Conservation (phyloP, 495 filamentous ascomycete genomes). For the Lophiostoma macrostomum region DNA sequence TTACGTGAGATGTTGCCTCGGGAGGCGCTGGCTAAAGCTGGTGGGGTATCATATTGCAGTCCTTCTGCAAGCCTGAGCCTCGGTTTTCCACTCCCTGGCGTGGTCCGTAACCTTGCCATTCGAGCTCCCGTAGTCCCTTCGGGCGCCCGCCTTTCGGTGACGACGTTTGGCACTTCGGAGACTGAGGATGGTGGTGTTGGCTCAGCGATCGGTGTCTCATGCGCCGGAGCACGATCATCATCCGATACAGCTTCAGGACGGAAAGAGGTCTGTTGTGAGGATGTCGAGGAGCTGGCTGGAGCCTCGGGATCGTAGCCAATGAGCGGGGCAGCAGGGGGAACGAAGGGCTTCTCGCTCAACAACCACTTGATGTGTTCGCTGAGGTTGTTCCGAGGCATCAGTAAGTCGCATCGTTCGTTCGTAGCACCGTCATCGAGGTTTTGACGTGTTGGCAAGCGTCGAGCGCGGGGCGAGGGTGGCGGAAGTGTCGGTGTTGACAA, state of each 20-base stretch:
- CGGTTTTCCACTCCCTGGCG: slow-evolving; percentile 49
- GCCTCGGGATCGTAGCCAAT: slow-evolving; percentile 26
- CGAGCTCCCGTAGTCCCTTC: slow-evolving; percentile 30
- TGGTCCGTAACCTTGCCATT: slow-evolving; percentile 59
- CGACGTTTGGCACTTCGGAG: neutral
- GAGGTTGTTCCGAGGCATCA: slow-evolving; percentile 67
- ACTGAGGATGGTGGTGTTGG: slow-evolving; percentile 12
- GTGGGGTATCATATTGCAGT: neutral
- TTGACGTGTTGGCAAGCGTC: slow-evolving; percentile 3
- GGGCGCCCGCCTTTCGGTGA: slow-evolving; percentile 5
- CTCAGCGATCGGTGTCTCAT: neutral
- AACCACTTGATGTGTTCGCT: slow-evolving; percentile 59
- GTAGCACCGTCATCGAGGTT: slow-evolving; percentile 9
- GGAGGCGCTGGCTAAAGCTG: too few species aligned
- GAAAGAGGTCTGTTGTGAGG: slow-evolving; percentile 7
- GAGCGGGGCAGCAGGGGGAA: slow-evolving; percentile 31
- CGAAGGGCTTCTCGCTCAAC: slow-evolving; percentile 46
- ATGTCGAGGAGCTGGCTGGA: slow-evolving; percentile 11
- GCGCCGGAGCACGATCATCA: slow-evolving; percentile 15
- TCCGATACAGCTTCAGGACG: neutral
- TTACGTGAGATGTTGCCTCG: too few species aligned
- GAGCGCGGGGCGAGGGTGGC: neutral
- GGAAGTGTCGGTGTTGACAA: neutral
- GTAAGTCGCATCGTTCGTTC: slow-evolving; percentile 35
- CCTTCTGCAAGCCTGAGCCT: slow-evolving; percentile 45